These are phyloP conservation scores for Magnusiomyces clavatus DNA, from an alignment of 1,139 yeast species.

Conservation along the genomic window DNA sequence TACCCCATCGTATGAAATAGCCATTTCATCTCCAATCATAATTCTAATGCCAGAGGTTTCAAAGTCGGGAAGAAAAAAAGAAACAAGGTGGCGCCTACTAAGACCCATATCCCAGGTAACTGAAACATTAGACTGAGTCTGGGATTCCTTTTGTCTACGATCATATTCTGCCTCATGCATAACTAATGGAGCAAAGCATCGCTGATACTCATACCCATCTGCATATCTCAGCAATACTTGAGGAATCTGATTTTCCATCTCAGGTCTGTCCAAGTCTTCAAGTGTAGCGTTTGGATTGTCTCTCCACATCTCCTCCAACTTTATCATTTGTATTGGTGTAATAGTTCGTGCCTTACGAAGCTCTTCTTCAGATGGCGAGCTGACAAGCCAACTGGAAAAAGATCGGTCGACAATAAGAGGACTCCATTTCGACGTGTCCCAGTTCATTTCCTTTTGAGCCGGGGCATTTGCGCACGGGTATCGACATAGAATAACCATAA, in stretches of 20 bases:
- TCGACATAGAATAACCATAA: conserved; percentile 80
- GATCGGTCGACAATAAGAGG: conserved; percentile 74
- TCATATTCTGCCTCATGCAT: conserved; percentile 78
- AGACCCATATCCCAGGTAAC: conserved; percentile 71
- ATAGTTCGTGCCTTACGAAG: conserved; percentile 46
- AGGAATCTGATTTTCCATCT: conserved; percentile 52
- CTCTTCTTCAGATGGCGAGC: conserved; percentile 60
- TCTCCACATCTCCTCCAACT: conserved; percentile 79
- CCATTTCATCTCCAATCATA: conserved; percentile 82
- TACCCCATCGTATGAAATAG: conserved; percentile 35
- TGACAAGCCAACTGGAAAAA: conserved; percentile 75
- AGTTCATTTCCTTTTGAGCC: conserved; percentile 39
- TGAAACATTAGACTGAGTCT: conserved; percentile 63
- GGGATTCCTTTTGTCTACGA: conserved; percentile 65
- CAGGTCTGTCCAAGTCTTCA: conserved; percentile 40
- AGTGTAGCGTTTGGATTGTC: conserved; percentile 61
- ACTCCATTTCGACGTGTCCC: conserved; percentile 91
- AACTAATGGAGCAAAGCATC: conserved; percentile 78
- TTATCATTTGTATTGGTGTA: conserved; percentile 57
- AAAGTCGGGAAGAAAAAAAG: conserved; percentile 59
- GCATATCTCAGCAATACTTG: conserved; percentile 72
- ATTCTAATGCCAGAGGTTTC: conserved; percentile 63
- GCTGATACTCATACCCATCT: conserved; percentile 82
- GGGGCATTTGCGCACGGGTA: conserved; percentile 75
- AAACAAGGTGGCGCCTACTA: conserved; percentile 58